Base-by-base conservation (phyloP, 441 rosid genomes). In the Pelargonium australe region DNA sequence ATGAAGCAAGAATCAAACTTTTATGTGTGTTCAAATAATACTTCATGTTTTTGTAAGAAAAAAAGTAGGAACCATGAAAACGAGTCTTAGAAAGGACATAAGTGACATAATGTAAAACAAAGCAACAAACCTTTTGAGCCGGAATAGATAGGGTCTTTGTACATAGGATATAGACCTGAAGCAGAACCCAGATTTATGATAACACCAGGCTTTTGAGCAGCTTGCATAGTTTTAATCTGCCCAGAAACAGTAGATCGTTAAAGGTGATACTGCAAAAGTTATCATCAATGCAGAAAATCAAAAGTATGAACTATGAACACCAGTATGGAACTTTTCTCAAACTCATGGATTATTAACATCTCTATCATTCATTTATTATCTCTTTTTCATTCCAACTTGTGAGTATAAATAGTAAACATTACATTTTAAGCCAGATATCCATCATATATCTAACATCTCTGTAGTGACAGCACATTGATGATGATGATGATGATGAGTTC, bases 101-200 rank as follows among this genome's bases (percentile, higher is more conserved):
- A 74, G 57, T 4, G 47, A 41, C 25, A 11, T 19, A 16, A 41
- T 57, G 53, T 20, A 58, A 23, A 14, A 70, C 7, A 66, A 55
- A 64, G 60, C 55, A 69, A 55, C 82, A 73, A 73, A 89, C 99
- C 99, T 92, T 95, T 95, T 28, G 97, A 69, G 67, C 68, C 85
- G 76, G 91, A 69, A 76, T 95, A 95, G 82, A 87, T 79, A 65
- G 98, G 93, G 67, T 92, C 98, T 2, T 0, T 0, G 67, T 71
- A 17, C 86, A 75, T 49, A 25, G 99, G 99, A 84, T 95, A 91
- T 70, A 91, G 96, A 68, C 97, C 99, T 2, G 96, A 70, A 76
- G 97, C 79, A 65, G 99, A 95, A 16, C 97, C 97, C 80, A 95
- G 7, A 80, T 95, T 95, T 73, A 95, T 83, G 75, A 95, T 95